Evolutionary conservation across 176 grass and related monocot genomes (phyloP).

Genomic region (Avena insularis): DNA sequence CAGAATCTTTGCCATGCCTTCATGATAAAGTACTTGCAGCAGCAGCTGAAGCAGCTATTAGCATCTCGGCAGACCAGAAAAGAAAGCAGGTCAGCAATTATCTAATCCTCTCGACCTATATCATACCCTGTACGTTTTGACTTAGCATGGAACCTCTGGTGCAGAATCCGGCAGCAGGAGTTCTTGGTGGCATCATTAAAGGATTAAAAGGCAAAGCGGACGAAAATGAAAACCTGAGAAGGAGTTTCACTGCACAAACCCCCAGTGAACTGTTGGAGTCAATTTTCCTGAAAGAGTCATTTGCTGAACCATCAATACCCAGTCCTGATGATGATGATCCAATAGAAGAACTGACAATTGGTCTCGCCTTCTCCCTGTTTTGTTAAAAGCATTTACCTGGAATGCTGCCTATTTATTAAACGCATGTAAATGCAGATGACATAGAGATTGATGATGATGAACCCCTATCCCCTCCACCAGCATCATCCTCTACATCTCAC

Average conservation of each 20-base stretch:
- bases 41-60: slow-evolving; percentile 80
- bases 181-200: slow-evolving; percentile 85
- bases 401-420: slow-evolving; percentile 39
- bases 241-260: slow-evolving; percentile 39
- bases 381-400: slow-evolving; percentile 34
- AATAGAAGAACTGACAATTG: slow-evolving; percentile 78
- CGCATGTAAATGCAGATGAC: slow-evolving; percentile 73
- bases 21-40: slow-evolving; percentile 94
- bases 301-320: slow-evolving; percentile 48
- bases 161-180: slow-evolving; percentile 65
- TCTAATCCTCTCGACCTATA: slow-evolving; percentile 31
- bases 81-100: slow-evolving; percentile 67
- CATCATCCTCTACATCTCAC: slow-evolving; percentile 60
- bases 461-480: slow-evolving; percentile 29
- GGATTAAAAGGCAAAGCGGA: slow-evolving; percentile 83
- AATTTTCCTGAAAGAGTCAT: slow-evolving; percentile 68
- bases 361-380: slow-evolving; percentile 59
- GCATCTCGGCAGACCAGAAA: slow-evolving; percentile 67
- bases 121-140: slow-evolving; percentile 14
- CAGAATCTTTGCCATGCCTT: slow-evolving; percentile 86
- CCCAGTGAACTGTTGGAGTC: slow-evolving; percentile 63
- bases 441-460: slow-evolving; percentile 84
- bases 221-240: slow-evolving; percentile 53
- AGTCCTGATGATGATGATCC: slow-evolving; percentile 46
- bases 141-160: slow-evolving; percentile 36